Percentiles rank a stretch among this genome's conserved stretches.
Evolutionary conservation across 495 filamentous ascomycete genomes (phyloP).

Genomic region (Hypomontagnella monticulosa): DNA sequence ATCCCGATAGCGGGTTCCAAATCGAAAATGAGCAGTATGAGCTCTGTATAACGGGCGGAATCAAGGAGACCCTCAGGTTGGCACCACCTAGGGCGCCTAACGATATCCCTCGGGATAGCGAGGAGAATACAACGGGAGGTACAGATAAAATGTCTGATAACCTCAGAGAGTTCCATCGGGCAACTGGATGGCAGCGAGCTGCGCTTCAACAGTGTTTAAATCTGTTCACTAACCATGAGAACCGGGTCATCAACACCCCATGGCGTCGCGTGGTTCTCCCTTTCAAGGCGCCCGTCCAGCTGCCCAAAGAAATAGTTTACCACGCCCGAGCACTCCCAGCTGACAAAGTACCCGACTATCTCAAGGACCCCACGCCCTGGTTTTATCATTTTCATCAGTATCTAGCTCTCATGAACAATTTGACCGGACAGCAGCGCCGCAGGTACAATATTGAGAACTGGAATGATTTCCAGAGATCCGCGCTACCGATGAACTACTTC

Average conservation of each 20-base stretch:
- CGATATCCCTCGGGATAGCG: neutral
- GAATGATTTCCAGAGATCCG: conserved; percentile 29
- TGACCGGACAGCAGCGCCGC: conserved; percentile 39
- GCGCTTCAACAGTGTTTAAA: conserved; percentile 53
- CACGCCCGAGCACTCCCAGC: conserved; percentile 27
- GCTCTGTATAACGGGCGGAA: conserved; percentile 10
- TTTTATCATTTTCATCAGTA: conserved; percentile 30
- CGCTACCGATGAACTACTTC: conserved; percentile 35
- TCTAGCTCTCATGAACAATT: conserved; percentile 16
- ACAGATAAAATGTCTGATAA: neutral
- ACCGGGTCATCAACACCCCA: conserved; percentile 37
- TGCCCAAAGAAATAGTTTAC: conserved; percentile 36
- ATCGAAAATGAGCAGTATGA: conserved; percentile 26
- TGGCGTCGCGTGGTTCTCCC: conserved; percentile 47
- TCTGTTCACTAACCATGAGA: conserved; percentile 34
- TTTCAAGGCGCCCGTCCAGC: conserved; percentile 24
- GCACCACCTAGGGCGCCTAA: conserved; percentile 1
- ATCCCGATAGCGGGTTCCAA: conserved; percentile 10
- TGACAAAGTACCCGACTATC: conserved; percentile 5
- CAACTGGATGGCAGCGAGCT: conserved; percentile 53
- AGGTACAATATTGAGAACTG: conserved; percentile 30
- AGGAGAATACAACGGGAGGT: neutral
- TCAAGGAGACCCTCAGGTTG: neutral
- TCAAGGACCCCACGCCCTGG: conserved; percentile 44
- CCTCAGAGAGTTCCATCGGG: conserved; percentile 20